Evolutionary conservation across 225 moss, liverwort and hornwort species (phyloP).

Genomic region (Lunularia cruciata): DNA sequence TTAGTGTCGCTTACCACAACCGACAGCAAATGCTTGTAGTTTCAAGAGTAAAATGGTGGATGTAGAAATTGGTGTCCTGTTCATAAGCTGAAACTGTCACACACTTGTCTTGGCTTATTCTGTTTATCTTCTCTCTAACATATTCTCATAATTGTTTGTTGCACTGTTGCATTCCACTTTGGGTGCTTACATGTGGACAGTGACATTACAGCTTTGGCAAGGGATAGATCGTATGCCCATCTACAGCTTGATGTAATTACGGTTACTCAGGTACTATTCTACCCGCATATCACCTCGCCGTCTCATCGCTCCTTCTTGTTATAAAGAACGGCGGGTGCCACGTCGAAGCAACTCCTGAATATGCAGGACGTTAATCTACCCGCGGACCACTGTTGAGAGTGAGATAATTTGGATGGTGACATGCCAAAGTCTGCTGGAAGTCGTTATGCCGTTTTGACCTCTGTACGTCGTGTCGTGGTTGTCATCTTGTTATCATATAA

Average conservation of each 20-base stretch:
- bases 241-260: slow-evolving; percentile 93
- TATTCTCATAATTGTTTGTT: slow-evolving; percentile 4
- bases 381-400: too few species aligned
- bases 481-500: too few species aligned
- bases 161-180: slow-evolving; percentile 20
- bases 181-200: slow-evolving; percentile 44
- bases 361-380: too few species aligned
- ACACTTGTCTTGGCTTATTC: neutral
- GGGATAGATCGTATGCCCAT: slow-evolving; percentile 88
- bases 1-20: too few species aligned
- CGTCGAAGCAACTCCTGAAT: too few species aligned
- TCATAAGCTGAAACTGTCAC: neutral
- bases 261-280: slow-evolving; percentile 63
- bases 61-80: neutral
- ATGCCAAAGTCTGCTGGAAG: too few species aligned
- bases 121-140: neutral
- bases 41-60: neutral
- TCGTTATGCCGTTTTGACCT: too few species aligned
- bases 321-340: too few species aligned
- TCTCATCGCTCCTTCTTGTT: neutral
- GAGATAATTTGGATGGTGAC: too few species aligned
- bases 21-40: too few species aligned
- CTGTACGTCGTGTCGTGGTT: too few species aligned
- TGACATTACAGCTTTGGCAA: slow-evolving; percentile 97
- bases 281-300: neutral